Evolutionary conservation across 2,329 filamentous ascomycete genomes (phyloP), one percentile per base, ranked within the genome.

Genomic region (Myriosclerotinia duriaeana): DNA sequence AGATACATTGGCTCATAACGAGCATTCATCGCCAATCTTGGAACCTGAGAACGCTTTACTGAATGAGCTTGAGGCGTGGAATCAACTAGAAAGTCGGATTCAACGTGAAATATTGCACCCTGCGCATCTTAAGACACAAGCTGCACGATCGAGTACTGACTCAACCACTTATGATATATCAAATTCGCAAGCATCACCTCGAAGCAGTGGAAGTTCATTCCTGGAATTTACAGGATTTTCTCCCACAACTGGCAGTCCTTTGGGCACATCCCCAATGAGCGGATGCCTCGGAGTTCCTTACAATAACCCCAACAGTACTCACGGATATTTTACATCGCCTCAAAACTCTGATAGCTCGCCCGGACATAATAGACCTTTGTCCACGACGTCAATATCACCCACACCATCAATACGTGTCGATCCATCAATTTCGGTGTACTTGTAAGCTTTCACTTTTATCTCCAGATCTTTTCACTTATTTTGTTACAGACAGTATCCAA

Each of bases 151-250:
- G 2, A 48, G n/a, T 22, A 22, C 30, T 14, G 15, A 17, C 36
- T 44, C 22, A 66, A n/a, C 20, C 26, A 38, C 5, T 59, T 22
- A 40, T 15, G 20, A 48, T 1, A 48, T 22, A 17, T 34, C 40
- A 38, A 53, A 65, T 12, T 40, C 50, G n/a, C 68, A 68, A 40
- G 2, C 20, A 34, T 36, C 44, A 36, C 30, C 17, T 40, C 42
- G 34, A 20, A 22, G 62, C 14, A 64, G 20, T 55, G 52, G 53
- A 30, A 79, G 84, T 81, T 64, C 54, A 54, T 53, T 8, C 46
- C 44, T n/a, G 9, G 52, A 59, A 15, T 3, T n/a, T 11, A 26
- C 26, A 3, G 20, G n/a, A 42, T 59, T 14, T 9, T 26, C 38
- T 26, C 9, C 38, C 5, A 44, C 17, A 6, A 6, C 30, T 34